phyloP scores from a whole-genome alignment of 2,329 filamentous ascomycete genomes.

The Grosmannia huntii region DNA sequence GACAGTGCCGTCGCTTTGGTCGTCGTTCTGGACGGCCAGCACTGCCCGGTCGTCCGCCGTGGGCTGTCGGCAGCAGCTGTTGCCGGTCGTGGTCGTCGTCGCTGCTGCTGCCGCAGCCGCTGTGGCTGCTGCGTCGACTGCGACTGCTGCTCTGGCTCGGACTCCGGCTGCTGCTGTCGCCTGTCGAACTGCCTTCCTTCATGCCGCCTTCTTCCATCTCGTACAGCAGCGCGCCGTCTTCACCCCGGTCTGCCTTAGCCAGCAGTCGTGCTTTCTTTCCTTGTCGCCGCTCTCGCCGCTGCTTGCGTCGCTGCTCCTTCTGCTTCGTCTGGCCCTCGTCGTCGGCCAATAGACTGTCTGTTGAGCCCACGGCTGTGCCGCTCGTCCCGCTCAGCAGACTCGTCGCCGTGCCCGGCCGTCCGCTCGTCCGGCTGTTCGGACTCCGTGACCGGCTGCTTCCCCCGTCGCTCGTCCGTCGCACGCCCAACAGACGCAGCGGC shows the following conservation, averaged over 20 bases:
- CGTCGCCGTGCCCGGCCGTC: neutral
- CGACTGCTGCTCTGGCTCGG: neutral
- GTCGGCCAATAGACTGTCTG: neutral
- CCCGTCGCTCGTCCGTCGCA: slow-evolving; percentile 20
- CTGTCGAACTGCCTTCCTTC: slow-evolving; percentile 51
- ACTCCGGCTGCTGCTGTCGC: slow-evolving; percentile 22
- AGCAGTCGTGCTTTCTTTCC: slow-evolving; percentile 40
- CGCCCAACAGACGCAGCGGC: slow-evolving; percentile 27
- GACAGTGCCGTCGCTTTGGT: slow-evolving; percentile 22
- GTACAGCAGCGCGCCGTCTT: slow-evolving; percentile 70
- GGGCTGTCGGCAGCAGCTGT: slow-evolving; percentile 1
- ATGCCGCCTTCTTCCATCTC: slow-evolving; percentile 78
- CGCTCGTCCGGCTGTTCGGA: neutral
- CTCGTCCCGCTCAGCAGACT: neutral
- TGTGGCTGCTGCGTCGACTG: slow-evolving; percentile 35
- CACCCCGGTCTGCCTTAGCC: slow-evolving; percentile 44
- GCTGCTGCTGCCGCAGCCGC: slow-evolving; percentile 46
- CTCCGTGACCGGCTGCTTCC: slow-evolving; percentile 18
- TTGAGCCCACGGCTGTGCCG: slow-evolving; percentile 1
- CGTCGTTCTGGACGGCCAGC: no score
- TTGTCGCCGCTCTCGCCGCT: slow-evolving; percentile 35
- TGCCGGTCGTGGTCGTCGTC: slow-evolving; percentile 42
- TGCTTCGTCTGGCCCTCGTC: neutral
- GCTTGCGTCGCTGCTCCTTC: slow-evolving; percentile 25
- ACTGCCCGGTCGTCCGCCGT: no score